Evolutionary conservation across 192 early-diverging fungal genomes (phyloP).

Genomic region (Chytriomyces confervae): DNA sequence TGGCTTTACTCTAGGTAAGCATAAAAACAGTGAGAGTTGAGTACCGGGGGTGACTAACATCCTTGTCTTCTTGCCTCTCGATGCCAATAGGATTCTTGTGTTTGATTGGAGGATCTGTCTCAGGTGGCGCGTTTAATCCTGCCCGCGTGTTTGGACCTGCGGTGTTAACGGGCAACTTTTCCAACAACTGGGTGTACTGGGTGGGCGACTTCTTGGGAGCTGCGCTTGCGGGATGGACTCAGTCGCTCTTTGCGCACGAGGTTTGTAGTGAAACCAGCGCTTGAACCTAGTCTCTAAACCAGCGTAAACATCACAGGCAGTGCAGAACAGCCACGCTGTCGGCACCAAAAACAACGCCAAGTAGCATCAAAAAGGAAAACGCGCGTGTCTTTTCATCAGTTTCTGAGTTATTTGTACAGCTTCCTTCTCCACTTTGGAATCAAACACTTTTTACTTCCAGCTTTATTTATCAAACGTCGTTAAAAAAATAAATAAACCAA

Average conservation of each 20-base stretch:
- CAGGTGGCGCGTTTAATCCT: conserved; percentile 68
- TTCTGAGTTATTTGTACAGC: no score
- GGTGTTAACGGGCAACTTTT: conserved; percentile 58
- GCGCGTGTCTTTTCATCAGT: no score
- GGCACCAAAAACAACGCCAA: conserved; percentile 19
- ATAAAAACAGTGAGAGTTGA: conserved; percentile 41
- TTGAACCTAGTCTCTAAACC: neutral
- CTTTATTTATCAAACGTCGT: no score
- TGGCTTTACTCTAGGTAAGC: conserved; percentile 56
- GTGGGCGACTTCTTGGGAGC: conserved; percentile 62
- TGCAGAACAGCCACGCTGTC: conserved; percentile 36
- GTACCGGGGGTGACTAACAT: conserved; percentile 26
- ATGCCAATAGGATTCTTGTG: conserved; percentile 38
- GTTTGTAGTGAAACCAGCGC: conserved; percentile 15
- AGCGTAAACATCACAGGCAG: conserved; percentile 10
- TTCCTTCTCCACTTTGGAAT: no score
- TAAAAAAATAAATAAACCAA: no score
- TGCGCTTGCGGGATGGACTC: conserved; percentile 57
- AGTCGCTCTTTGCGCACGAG: conserved; percentile 63
- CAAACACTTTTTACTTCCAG: no score
- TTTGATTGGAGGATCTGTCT: conserved; percentile 62
- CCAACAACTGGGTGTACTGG: conserved; percentile 67
- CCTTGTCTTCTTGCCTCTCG: conserved; percentile 5
- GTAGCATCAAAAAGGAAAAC: neutral
- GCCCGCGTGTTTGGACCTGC: conserved; percentile 66